These are phyloP conservation scores for Phycomyces nitens DNA, from an alignment of 192 early-diverging fungal species.

Conservation along the genomic window DNA sequence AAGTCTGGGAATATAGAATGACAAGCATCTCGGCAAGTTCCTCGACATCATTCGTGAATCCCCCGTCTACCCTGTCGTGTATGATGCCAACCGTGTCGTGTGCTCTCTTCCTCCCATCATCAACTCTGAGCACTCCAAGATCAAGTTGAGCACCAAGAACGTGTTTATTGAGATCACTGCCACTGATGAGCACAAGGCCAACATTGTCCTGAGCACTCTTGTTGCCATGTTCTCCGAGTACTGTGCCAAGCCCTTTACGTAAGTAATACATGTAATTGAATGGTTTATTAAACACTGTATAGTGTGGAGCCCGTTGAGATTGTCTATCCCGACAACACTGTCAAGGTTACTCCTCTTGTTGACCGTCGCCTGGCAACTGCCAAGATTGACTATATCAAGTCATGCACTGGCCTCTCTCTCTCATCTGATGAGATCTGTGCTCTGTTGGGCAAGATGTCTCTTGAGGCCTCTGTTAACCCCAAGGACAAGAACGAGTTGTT, in stretches of 20 bases:
- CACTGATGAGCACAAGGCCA: conserved; percentile 92
- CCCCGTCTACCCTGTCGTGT: conserved; percentile 90
- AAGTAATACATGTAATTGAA: conserved; percentile 43
- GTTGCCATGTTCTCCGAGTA: conserved; percentile 96
- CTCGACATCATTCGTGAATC: conserved; percentile 89
- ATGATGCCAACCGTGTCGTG: conserved; percentile 77
- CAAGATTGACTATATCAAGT: conserved; percentile 85
- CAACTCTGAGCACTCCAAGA: conserved; percentile 98
- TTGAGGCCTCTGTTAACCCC: conserved; percentile 57
- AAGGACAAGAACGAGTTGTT: conserved; percentile 54
- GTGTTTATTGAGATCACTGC: conserved; percentile 98
- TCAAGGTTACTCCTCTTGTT: conserved; percentile 71
- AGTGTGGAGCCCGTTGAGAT: conserved; percentile 93
- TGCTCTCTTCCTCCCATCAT: conserved; percentile 98
- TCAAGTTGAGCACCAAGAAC: conserved; percentile 89
- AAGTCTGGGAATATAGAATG: too few relatives aligned
- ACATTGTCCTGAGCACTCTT: conserved; percentile 90
- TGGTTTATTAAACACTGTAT: too few relatives aligned
- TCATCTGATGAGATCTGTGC: conserved; percentile 64
- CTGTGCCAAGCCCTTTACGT: conserved; percentile 87
- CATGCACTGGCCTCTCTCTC: conserved; percentile 72
- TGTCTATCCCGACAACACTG: conserved; percentile 75
- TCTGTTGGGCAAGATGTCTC: conserved; percentile 85
- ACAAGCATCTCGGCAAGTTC: conserved; percentile 85
- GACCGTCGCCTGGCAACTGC: conserved; percentile 64